Percentiles rank a stretch among this genome's conserved stretches.
These are phyloP conservation scores for Lachnellula hyalina DNA, from an alignment of 2,329 filamentous ascomycete genomes.

Conservation along the genomic window DNA sequence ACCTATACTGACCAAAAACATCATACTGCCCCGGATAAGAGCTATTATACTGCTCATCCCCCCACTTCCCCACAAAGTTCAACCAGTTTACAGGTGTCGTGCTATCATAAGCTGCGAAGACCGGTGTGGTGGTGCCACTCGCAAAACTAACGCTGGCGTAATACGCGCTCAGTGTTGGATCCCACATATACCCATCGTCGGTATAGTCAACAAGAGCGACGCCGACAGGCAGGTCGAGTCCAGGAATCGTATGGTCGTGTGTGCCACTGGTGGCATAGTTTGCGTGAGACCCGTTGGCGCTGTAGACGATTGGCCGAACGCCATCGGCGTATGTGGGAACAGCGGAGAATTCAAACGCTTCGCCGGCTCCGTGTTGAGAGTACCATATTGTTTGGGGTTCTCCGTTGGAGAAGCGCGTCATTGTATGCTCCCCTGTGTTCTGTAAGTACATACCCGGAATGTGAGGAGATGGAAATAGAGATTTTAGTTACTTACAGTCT, in stretches of 20 bases:
- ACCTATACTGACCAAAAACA: constrained; percentile 41
- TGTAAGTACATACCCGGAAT: not conserved
- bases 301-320: constrained; percentile 57
- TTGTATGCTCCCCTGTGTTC: constrained; percentile 64
- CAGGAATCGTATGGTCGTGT: constrained; percentile 41
- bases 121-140: constrained; percentile 19
- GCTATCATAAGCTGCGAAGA: constrained; percentile 34
- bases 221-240: constrained; percentile 29
- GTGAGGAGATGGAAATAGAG: not conserved
- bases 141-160: constrained; percentile 44
- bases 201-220: constrained; percentile 54
- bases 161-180: constrained; percentile 50
- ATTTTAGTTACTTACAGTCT: constrained; percentile 37
- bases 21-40: constrained; percentile 36
- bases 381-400: constrained; percentile 78
- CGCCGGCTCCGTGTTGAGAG: constrained; percentile 79
- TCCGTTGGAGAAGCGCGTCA: constrained; percentile 80
- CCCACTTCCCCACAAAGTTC: constrained; percentile 42
- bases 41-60: constrained; percentile 37
- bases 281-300: constrained; percentile 61
- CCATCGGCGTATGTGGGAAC: constrained; percentile 70
- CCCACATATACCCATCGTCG: constrained; percentile 63
- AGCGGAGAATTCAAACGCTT: constrained; percentile 81
- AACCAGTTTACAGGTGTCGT: constrained; percentile 71
- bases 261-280: constrained; percentile 62